Percentiles rank a stretch among this genome's conserved stretches.
Evolutionary conservation across 1,284 basidiomycete genomes (phyloP).

Genomic region (Apiotrichum brassicae): DNA sequence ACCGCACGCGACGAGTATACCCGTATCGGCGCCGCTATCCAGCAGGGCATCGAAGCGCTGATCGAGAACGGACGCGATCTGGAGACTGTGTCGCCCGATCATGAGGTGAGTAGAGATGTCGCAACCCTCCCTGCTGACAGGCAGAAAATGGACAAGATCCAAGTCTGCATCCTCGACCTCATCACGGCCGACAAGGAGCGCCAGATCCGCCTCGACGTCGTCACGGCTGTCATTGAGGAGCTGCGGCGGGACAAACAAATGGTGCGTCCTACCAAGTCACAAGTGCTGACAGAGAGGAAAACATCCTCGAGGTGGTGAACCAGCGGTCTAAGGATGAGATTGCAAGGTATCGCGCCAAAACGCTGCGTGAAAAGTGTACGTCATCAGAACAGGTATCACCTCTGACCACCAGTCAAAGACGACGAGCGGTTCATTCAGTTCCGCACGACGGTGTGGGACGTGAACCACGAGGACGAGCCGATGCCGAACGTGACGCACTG

Average conservation of each 20-base stretch:
- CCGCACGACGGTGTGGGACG: constrained; percentile 62
- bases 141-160: constrained; percentile 3
- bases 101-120: constrained; percentile 19
- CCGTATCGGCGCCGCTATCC: constrained; percentile 6
- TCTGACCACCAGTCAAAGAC: constrained; percentile 44
- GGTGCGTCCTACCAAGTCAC: constrained; percentile 47
- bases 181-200: constrained; percentile 1
- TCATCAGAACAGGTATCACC: background rate
- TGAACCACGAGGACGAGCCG: constrained; percentile 55
- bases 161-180: background rate
- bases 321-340: background rate
- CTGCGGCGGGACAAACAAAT: constrained; percentile 55
- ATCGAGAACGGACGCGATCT: constrained; percentile 14
- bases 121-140: background rate
- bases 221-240: constrained; percentile 56
- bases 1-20: background rate
- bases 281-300: background rate
- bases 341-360: constrained; percentile 21
- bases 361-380: constrained; percentile 21
- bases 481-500: constrained; percentile 72
- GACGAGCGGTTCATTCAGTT: constrained; percentile 59
- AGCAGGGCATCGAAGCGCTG: background rate
- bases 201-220: constrained; percentile 37
- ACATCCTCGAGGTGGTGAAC: constrained; percentile 7
- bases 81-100: constrained; percentile 26